Evolutionary conservation across 2,329 filamentous ascomycete genomes (phyloP).

Genomic region (Cladosporium sp.): DNA sequence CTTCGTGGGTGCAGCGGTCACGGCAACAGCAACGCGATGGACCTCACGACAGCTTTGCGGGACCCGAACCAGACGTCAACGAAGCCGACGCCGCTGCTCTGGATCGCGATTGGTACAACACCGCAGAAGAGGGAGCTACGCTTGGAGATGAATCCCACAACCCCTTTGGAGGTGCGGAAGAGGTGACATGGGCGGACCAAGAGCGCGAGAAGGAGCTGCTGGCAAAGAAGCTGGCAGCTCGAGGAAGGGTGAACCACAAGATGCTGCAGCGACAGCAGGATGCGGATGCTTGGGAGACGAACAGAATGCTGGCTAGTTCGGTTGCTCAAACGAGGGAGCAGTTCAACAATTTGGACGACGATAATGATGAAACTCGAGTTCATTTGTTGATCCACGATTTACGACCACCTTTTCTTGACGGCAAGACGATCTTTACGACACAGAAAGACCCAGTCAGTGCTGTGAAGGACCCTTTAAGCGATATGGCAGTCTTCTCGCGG

Average conservation of each 20-base stretch:
- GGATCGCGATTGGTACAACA: slow-evolving; percentile 90
- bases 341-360: slow-evolving; percentile 79
- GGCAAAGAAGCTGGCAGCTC: slow-evolving; percentile 69
- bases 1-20: slow-evolving; percentile 12
- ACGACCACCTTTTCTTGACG: slow-evolving; percentile 90
- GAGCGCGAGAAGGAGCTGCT: slow-evolving; percentile 70
- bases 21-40: slow-evolving; percentile 39
- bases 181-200: slow-evolving; percentile 68
- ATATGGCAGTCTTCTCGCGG: slow-evolving; percentile 97
- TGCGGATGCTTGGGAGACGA: slow-evolving; percentile 97
- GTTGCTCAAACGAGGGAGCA: slow-evolving; percentile 87
- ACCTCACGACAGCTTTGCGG: slow-evolving; percentile 61
- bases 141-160: slow-evolving; percentile 93
- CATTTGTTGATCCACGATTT: slow-evolving; percentile 93
- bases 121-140: slow-evolving; percentile 80
- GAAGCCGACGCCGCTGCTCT: slow-evolving; percentile 72
- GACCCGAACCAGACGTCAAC: slow-evolving; percentile 58
- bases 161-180: slow-evolving; percentile 76
- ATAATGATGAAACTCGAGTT: slow-evolving; percentile 84
- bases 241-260: slow-evolving; percentile 57
- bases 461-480: slow-evolving; percentile 89
- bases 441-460: slow-evolving; percentile 94
- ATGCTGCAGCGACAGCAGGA: slow-evolving; percentile 87
- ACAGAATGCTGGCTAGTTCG: slow-evolving; percentile 94
- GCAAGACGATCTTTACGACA: slow-evolving; percentile 93